phyloP scores from a whole-genome alignment of 164 flowering plant genomes.

The Chimonanthus salicifolius region DNA sequence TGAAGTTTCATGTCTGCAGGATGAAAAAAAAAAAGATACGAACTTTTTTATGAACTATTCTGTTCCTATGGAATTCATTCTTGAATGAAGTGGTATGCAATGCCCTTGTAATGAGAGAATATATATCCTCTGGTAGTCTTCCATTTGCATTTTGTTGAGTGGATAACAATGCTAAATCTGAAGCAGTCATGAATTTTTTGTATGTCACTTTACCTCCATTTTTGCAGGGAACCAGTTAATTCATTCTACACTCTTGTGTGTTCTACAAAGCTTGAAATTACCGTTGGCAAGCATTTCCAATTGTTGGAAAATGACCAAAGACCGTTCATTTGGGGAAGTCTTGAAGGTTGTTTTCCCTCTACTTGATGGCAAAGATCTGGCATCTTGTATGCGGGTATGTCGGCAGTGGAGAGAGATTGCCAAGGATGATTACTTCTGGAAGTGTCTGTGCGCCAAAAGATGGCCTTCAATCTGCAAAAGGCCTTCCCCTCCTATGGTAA shows the following conservation, averaged over 20 bases:
- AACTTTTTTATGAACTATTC: too few species aligned
- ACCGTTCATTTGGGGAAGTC: slow-evolving; percentile 36
- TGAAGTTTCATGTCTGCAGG: too few species aligned
- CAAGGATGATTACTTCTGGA: slow-evolving; percentile 85
- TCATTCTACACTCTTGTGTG: not conserved
- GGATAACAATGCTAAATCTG: not conserved
- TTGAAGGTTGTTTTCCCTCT: slow-evolving; percentile 75
- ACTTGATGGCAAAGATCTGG: slow-evolving; percentile 71
- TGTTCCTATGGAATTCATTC: too few species aligned
- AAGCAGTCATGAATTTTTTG: not conserved
- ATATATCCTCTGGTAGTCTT: too few species aligned
- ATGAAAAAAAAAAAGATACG: too few species aligned
- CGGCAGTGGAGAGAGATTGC: slow-evolving; percentile 79
- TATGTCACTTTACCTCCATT: not conserved
- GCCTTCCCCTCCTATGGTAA: slow-evolving; percentile 37
- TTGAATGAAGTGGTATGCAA: too few species aligned
- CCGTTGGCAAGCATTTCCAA: not conserved
- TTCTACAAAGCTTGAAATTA: not conserved
- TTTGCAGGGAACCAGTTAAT: not conserved
- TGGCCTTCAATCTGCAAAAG: slow-evolving; percentile 89
- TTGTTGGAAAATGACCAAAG: slow-evolving; percentile 26
- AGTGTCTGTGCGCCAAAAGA: slow-evolving; percentile 70
- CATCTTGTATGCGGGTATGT: slow-evolving; percentile 70
- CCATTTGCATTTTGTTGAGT: not conserved
- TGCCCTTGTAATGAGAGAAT: too few species aligned